Conservation (phyloP, 257 asterid genomes). For the Echium plantagineum region DNA sequence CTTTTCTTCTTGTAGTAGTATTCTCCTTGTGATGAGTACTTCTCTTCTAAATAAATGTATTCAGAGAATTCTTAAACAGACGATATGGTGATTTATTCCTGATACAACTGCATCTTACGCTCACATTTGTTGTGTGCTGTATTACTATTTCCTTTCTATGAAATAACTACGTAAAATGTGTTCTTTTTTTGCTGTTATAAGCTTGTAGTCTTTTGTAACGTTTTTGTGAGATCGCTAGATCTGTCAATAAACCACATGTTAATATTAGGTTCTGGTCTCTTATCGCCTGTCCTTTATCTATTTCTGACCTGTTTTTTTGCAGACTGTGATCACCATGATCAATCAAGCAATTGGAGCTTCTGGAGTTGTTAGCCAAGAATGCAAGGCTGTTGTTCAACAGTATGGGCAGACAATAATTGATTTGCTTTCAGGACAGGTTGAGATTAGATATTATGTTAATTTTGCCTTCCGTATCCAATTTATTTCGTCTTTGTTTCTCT, state of each 20-base stretch:
- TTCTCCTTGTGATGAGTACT: background rate
- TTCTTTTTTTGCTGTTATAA: background rate
- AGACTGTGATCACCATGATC: constrained; percentile 83
- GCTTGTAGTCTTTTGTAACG: constrained; percentile 26
- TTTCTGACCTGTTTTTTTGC: constrained; percentile 2
- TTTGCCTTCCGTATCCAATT: no score
- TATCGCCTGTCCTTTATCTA: background rate
- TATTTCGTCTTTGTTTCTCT: no score
- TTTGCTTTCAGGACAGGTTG: constrained; percentile 52
- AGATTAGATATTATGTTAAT: background rate
- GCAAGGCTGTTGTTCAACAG: constrained; percentile 52
- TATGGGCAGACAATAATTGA: constrained; percentile 59
- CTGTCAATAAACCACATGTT: background rate
- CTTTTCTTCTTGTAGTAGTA: background rate
- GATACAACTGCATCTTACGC: background rate
- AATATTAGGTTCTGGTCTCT: background rate
- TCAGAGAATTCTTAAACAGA: constrained; percentile 3
- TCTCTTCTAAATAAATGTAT: background rate
- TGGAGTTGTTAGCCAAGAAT: constrained; percentile 82
- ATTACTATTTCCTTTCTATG: background rate
- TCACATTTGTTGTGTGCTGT: background rate
- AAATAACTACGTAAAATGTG: no score
- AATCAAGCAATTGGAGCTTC: constrained; percentile 90
- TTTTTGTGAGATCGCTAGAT: background rate
- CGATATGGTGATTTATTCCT: background rate